Evolutionary conservation across 805 yeast genomes (phyloP), one percentile per base, ranked within the genome.

Genomic region (Myxozyma monticola): DNA sequence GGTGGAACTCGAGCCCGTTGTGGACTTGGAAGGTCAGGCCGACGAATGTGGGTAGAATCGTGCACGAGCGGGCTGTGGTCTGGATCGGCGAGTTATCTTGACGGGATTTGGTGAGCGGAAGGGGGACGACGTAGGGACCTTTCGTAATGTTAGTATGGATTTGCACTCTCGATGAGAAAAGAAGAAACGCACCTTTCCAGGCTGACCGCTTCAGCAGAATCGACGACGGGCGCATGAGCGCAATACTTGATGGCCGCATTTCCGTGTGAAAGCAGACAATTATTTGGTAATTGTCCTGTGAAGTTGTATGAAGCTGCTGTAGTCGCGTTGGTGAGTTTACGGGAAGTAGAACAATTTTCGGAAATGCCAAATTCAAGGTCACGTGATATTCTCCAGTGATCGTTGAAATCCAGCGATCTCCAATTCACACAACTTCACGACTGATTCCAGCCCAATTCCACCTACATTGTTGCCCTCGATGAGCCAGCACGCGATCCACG

Each of bases 51-150:
- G 99, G 99, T 42, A 93, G 73, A 47, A 93, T 87, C 17, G 98
- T 93, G 65, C 98, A 93, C 30, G 91, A 74, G 67, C 99, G 80
- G 37, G 97, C 96, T 62, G 89, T 88, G n/a, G 99, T 93, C 71
- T 96, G 78, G 54, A 93, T 87, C 2, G 98, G 96, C 1, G 87
- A 78, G 17, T 86, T 86, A 46, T 83, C 83, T 57, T 81, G 80
- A 53, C 83, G 71, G 28, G 98, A 97, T 60, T 88, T 84, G 33
- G 84, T 84, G 36, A 93, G 77, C n/a, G 98, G 98, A 30, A 93
- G 76, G 3, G 98, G 96, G 20, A 91, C 98, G 54, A 93, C 84
- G 62, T 84, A 85, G 2, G 99, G 99, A 29, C 97, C 88, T 72
- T 45, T 21, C 33, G 18, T 40, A 40, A 38, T 18, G 7, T 10